Evolutionary conservation across 345 rosid genomes (phyloP).

Genomic region (Salix viminalis): DNA sequence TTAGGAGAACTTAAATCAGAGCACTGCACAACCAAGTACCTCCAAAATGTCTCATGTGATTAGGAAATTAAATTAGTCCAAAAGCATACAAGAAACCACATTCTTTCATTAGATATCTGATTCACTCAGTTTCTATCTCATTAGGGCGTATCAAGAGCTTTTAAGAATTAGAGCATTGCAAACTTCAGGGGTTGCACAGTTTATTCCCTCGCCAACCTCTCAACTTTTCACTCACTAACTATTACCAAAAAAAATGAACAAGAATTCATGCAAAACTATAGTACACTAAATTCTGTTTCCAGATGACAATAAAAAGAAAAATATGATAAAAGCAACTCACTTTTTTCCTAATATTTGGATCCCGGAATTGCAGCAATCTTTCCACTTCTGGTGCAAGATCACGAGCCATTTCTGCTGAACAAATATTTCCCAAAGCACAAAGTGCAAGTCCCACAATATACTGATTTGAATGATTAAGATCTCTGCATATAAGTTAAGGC

Average conservation of each 20-base stretch:
- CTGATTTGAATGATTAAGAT: constrained; percentile 94
- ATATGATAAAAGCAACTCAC: constrained; percentile 35
- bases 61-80: not conserved
- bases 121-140: not conserved
- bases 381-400: constrained; percentile 99
- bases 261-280: not conserved
- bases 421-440: constrained; percentile 98
- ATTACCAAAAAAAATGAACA: not conserved
- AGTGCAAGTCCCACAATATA: constrained; percentile 97
- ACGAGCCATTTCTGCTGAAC: constrained; percentile 99
- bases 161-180: not conserved
- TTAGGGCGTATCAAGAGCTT: not conserved
- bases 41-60: not conserved
- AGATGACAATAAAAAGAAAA: not conserved
- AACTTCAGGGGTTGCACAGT: not conserved
- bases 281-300: not conserved
- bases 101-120: not conserved
- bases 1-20: not conserved
- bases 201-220: not conserved
- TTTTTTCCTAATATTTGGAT: constrained; percentile 96
- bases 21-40: not conserved
- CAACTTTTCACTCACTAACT: not conserved
- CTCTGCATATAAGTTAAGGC: constrained; percentile 75
- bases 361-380: constrained; percentile 92
- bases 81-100: not conserved